Evolutionary conservation across 2,329 filamentous ascomycete species (phyloP), one percentile per base, ranked within the genome.

Genomic region (Cordyceps fumosorosea): DNA sequence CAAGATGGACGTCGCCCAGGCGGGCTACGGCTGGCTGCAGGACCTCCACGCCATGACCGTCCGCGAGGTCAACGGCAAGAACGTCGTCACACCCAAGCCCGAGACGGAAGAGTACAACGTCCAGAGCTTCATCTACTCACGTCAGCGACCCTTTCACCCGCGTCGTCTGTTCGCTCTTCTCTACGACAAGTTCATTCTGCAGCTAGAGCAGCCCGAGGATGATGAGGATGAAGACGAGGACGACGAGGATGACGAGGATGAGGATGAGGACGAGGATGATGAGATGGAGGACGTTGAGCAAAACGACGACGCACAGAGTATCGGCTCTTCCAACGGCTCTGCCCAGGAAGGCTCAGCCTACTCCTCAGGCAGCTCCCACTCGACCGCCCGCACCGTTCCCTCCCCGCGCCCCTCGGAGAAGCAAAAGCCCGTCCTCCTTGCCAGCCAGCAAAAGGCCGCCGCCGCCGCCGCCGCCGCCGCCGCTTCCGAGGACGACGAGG

Each of bases 91-190:
- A 0, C 86, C 86, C 0, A 89, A 84, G 69, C 88, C 88, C 0
- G 88, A 90, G 74, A 90, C 87, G 0, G 79, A 90, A 60, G 88
- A 90, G 77, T 90, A 90, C 68, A 86, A 86, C 8, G 87, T 91
- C 12, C 81, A 84, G 42, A 90, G 84, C 69, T 89, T 89, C 66
- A 84, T 91, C 14, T 91, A 91, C 70, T 77, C 80, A 1, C 81
- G 84, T 0, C 77, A 83, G 8, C 76, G 82, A 0, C 85, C 85
- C 0, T 82, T 83, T 60, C 78, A 83, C 47, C 81, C 81, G 0
- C 70, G 70, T 1, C 70, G 80, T 0, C 73, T 83, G 0, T 83
- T 76, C 73, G 69, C 72, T 0, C 68, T 79, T 22, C 64, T 82
- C 1, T 75, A 78, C 37, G 75, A 81, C 64, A 81, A 81, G 65